Conservation (phyloP, 2,329 filamentous ascomycete genomes). For the Paramyrothecium sp. region DNA sequence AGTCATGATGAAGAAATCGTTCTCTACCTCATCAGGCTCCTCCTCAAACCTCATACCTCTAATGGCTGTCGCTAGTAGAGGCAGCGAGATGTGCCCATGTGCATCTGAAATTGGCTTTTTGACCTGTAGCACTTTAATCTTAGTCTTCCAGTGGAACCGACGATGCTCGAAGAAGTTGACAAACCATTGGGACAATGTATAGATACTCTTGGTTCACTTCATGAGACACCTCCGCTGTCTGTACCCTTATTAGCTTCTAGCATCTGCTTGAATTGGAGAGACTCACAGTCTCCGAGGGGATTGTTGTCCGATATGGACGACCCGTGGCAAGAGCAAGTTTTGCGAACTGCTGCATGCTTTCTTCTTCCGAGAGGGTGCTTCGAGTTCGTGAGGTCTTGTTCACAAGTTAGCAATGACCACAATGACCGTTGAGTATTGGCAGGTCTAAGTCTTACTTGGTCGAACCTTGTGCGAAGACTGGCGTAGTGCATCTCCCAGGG, state of each 20-base stretch:
- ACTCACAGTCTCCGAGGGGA: background rate
- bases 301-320: conserved; percentile 2
- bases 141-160: background rate
- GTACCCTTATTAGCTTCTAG: background rate
- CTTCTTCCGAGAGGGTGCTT: too few relatives aligned
- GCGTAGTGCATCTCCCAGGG: conserved; percentile 5
- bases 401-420: too few relatives aligned
- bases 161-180: conserved; percentile 9
- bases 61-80: conserved; percentile 12
- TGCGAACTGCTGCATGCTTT: too few relatives aligned
- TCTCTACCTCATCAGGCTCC: conserved; percentile 7
- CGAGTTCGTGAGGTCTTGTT: too few relatives aligned
- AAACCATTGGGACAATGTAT: conserved; percentile 10
- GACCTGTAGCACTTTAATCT: too few relatives aligned
- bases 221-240: background rate
- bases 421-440: conserved; percentile 2
- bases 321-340: conserved; percentile 3
- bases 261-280: background rate
- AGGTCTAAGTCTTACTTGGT: conserved; percentile 1
- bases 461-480: conserved; percentile 4
- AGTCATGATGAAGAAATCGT: conserved; percentile 8
- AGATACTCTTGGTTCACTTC: conserved; percentile 4
- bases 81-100: too few relatives aligned
- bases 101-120: too few relatives aligned
- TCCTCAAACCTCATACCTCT: conserved; percentile 7